These are phyloP conservation scores for Eutrema salsugineum DNA, from an alignment of 441 rosid genomes.

Conservation along the genomic window DNA sequence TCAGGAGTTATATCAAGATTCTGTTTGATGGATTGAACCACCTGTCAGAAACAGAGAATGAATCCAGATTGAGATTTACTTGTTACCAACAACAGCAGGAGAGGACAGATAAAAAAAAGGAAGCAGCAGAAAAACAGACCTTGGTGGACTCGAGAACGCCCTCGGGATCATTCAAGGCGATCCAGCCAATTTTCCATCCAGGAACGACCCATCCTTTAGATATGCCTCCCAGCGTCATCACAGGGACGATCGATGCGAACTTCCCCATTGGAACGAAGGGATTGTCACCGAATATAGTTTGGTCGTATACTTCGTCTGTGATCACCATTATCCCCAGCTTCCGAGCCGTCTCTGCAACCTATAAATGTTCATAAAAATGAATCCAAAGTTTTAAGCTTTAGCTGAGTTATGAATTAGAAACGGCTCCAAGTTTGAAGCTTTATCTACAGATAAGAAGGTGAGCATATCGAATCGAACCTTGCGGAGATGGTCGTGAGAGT, in stretches of 20 bases:
- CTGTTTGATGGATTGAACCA: constrained; percentile 40
- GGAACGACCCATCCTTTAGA: constrained; percentile 69
- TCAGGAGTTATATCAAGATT: constrained; percentile 44
- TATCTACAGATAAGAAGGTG: not conserved
- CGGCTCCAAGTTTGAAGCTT: not conserved
- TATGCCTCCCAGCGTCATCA: constrained; percentile 50
- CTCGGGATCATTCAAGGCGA: constrained; percentile 42
- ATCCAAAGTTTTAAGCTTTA: not conserved
- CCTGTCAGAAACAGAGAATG: constrained; percentile 23
- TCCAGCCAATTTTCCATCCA: constrained; percentile 62
- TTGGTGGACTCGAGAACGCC: constrained; percentile 38
- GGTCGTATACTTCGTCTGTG: constrained; percentile 49
- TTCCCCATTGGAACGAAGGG: constrained; percentile 51
- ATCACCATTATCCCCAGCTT: constrained; percentile 58
- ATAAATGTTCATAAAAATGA: not conserved
- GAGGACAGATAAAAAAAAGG: not conserved
- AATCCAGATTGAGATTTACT: not conserved
- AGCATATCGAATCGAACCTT: constrained; percentile 26
- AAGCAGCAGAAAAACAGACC: constrained; percentile 26
- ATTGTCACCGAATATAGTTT: constrained; percentile 40
- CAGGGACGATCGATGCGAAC: constrained; percentile 48
- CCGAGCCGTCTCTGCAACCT: constrained; percentile 53
- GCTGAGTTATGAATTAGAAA: not conserved
- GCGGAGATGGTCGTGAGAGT: constrained; percentile 40
- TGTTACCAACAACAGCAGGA: not conserved